Evolutionary conservation across 2,329 filamentous ascomycete species (phyloP), one percentile per base, ranked within the genome.

Genomic region (Alternaria burnsii): DNA sequence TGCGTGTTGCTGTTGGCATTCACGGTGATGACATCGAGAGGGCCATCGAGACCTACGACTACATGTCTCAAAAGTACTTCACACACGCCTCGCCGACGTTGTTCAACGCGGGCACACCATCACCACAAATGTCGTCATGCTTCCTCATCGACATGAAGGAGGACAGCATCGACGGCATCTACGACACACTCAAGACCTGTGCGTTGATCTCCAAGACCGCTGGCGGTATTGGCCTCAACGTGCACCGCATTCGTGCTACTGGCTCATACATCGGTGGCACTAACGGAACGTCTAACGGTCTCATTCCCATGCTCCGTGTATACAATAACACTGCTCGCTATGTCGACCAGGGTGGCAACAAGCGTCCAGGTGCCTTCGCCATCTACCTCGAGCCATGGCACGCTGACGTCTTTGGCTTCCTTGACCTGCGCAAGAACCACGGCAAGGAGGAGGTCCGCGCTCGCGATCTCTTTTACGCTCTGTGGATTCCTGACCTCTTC

Each of bases 181-280:
- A 99, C 76, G 95, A 99, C 78, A 99, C 95, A 18, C 87, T 99
- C 72, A 99, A 99, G 89, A 98, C 93, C 1, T 99, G 95, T 82
- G 95, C 95, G 70, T 94, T 99, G 93, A 99, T 99, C 82, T 99
- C 95, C 77, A 99, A 99, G 88, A 98, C 95, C 83, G 95, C 95
- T 71, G 95, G 95, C 80, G 95, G 95, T 79, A 98, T 99, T 79
- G 95, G 95, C 74, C 86, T 99, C 67, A 98, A 99, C 76, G 90
- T 94, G 52, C 95, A 99, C 84, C 91, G 94, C 75, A 99, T 99
- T 74, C 93, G 95, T 80, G 92, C 95, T 64, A 99, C 95, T 55
- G 94, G 95, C 65, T 97, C 95, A 28, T 99, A 99, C 83, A 99
- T 99, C 81, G 92, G 91, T 63, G 95, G 95, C 75, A 99, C 95